A percentile compares a stretch with the other conserved stretches of the same genome.
Conservation (phyloP, 129 eudicot species). For the Escallonia herrerae region DNA sequence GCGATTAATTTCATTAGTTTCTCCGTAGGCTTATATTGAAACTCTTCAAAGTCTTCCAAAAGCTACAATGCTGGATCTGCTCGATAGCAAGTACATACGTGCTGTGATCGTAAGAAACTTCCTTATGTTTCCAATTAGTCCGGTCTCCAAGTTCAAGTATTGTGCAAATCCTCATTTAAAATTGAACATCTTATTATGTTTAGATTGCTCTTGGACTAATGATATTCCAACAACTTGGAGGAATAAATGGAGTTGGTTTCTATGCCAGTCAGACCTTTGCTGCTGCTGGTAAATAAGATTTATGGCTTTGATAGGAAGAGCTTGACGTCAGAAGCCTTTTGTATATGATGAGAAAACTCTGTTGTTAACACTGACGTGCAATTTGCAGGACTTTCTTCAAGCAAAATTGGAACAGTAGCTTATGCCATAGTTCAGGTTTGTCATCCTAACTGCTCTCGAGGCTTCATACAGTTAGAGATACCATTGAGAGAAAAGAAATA, state of each 20-base stretch:
- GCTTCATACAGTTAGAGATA: no score
- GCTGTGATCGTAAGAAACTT: conserved; percentile 61
- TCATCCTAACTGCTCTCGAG: not conserved
- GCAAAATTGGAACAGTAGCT: conserved; percentile 57
- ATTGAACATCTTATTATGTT: not conserved
- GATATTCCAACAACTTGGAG: conserved; percentile 85
- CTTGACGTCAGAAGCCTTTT: not conserved
- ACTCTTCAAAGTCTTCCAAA: conserved; percentile 50
- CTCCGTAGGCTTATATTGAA: conserved; percentile 40
- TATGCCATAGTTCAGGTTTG: conserved; percentile 75
- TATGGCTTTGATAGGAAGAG: not conserved
- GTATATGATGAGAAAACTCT: no score
- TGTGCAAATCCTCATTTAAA: not conserved
- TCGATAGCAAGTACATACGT: conserved; percentile 50
- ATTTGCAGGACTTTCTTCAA: conserved; percentile 58
- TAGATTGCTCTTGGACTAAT: conserved; percentile 90
- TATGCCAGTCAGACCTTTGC: conserved; percentile 68
- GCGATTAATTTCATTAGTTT: conserved; percentile 3
- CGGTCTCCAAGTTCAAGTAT: not conserved
- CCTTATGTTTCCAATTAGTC: not conserved
- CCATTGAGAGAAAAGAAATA: no score
- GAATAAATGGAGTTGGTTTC: conserved; percentile 84
- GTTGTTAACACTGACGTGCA: conserved; percentile 4
- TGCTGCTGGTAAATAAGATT: conserved; percentile 50
- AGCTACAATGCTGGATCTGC: conserved; percentile 48